Evolutionary conservation across 2,329 filamentous ascomycete species (phyloP).

Genomic region (Escovopsis sp.): DNA sequence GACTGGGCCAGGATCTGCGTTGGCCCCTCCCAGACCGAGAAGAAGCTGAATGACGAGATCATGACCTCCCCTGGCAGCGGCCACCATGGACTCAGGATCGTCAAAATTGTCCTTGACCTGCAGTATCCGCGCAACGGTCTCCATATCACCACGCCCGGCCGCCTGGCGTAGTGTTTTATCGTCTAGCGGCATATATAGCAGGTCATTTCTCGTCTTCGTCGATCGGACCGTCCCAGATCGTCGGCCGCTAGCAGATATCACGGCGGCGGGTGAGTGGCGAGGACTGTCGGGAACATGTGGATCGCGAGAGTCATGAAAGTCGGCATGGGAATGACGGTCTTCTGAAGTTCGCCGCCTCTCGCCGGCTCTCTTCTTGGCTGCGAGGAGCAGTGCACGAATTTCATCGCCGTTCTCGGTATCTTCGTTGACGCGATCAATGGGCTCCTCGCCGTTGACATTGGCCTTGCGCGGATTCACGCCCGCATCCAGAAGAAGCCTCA

Average conservation of each 20-base stretch:
- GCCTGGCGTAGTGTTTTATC: slow-evolving; percentile 45
- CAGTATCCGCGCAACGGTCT: slow-evolving; percentile 44
- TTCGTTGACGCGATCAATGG: slow-evolving; percentile 65
- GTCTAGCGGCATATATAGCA: slow-evolving; percentile 47
- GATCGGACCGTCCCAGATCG: slow-evolving; percentile 41
- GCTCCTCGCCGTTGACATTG: slow-evolving; percentile 85
- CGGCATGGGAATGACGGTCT: slow-evolving; percentile 34
- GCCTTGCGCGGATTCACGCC: slow-evolving; percentile 85
- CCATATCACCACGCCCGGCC: slow-evolving; percentile 44
- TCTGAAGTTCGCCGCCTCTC: slow-evolving; percentile 41
- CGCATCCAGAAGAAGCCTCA: slow-evolving; percentile 67
- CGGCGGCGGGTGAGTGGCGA: slow-evolving; percentile 36
- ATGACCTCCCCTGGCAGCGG: slow-evolving; percentile 83
- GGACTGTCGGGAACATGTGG: slow-evolving; percentile 44
- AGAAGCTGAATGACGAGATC: slow-evolving; percentile 71
- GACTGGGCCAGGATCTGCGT: slow-evolving; percentile 54
- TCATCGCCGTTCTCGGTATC: slow-evolving; percentile 66
- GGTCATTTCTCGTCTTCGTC: slow-evolving; percentile 48
- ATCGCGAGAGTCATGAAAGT: slow-evolving; percentile 31
- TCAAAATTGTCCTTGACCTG: slow-evolving; percentile 45
- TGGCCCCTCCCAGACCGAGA: slow-evolving; percentile 49
- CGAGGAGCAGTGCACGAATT: slow-evolving; percentile 54
- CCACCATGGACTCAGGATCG: slow-evolving; percentile 78
- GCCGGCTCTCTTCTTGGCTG: slow-evolving; percentile 38
- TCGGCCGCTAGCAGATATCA: slow-evolving; percentile 24